phyloP scores from a whole-genome alignment of 441 rosid genomes.

The Arabidopsis lyrata region DNA sequence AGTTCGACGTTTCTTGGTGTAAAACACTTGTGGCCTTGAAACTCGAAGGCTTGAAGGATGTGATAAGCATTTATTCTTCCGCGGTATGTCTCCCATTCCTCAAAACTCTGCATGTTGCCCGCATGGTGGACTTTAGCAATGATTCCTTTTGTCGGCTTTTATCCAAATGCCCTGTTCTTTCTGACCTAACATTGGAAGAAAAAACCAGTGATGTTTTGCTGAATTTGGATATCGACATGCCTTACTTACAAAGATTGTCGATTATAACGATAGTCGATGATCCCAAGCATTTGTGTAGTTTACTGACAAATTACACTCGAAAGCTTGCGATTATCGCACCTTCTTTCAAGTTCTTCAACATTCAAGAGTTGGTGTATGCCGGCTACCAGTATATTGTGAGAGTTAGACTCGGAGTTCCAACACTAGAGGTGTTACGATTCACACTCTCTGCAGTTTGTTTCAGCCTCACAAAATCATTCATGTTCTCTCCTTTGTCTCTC shows the following conservation, averaged over 20 bases:
- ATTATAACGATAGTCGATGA: neutral
- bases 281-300: neutral
- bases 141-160: constrained; percentile 1
- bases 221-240: neutral
- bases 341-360: constrained; percentile 3
- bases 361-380: neutral
- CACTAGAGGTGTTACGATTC: no score
- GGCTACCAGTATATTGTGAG: neutral
- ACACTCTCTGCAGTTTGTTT: no score
- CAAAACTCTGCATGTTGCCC: constrained; percentile 9
- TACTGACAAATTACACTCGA: neutral
- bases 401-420: neutral
- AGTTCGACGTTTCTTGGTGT: constrained; percentile 7
- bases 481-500: no score
- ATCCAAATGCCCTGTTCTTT: constrained; percentile 10
- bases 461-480: no score
- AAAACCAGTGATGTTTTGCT: neutral
- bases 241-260: neutral
- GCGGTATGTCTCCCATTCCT: constrained; percentile 21
- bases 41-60: neutral
- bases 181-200: neutral
- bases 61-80: neutral
- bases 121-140: neutral
- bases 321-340: constrained; percentile 4
- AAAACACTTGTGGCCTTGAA: constrained; percentile 19